A percentile compares a stretch with the other conserved stretches of the same genome.
Evolutionary conservation across 805 yeast genomes (phyloP).

Genomic region (Candida ovalis): DNA sequence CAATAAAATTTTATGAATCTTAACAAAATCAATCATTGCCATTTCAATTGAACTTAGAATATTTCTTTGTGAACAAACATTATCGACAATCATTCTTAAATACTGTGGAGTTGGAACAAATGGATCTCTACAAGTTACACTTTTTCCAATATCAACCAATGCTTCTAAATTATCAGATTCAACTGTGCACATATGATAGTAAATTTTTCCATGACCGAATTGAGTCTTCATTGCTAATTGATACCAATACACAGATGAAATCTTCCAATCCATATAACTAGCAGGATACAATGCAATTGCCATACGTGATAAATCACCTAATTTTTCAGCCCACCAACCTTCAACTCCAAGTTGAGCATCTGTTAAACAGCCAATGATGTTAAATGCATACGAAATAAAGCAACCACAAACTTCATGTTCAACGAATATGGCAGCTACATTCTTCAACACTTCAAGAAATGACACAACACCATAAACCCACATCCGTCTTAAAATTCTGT

Average conservation of each 20-base stretch:
- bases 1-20: conserved; percentile 64
- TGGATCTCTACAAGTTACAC: conserved; percentile 76
- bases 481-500: conserved; percentile 72
- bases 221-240: conserved; percentile 65
- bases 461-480: conserved; percentile 89
- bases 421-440: conserved; percentile 61
- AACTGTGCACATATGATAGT: conserved; percentile 85
- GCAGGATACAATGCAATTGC: conserved; percentile 82
- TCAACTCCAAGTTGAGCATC: conserved; percentile 56
- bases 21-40: conserved; percentile 57
- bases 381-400: conserved; percentile 69
- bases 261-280: conserved; percentile 80
- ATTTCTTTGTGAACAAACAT: conserved; percentile 63
- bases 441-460: conserved; percentile 70
- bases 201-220: conserved; percentile 81
- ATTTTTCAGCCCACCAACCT: conserved; percentile 79
- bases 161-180: conserved; percentile 77
- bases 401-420: conserved; percentile 79
- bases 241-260: conserved; percentile 82
- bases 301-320: conserved; percentile 84
- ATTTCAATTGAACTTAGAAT: conserved; percentile 56
- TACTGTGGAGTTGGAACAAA: conserved; percentile 82
- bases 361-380: conserved; percentile 49
- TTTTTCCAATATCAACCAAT: conserved; percentile 72
- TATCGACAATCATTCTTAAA: conserved; percentile 72